Conservation (phyloP, 805 yeast species). For the Grigorovia humatica region DNA sequence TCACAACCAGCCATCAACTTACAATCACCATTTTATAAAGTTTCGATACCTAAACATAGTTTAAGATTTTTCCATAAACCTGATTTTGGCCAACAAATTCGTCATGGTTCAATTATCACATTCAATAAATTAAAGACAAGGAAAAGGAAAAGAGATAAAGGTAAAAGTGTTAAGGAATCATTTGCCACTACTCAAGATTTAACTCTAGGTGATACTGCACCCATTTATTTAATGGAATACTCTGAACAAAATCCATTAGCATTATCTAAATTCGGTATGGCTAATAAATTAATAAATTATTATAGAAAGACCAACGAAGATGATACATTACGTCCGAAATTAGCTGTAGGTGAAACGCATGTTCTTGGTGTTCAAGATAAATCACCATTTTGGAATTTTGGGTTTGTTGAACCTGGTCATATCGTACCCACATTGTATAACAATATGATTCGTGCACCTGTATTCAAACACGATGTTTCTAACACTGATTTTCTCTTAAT, state of each 20-base stretch:
- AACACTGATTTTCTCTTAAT: constrained; percentile 75
- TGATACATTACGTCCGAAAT: constrained; percentile 78
- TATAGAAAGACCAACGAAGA: constrained; percentile 76
- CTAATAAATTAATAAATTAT: constrained; percentile 83
- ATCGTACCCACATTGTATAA: constrained; percentile 90
- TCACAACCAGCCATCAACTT: constrained; percentile 76
- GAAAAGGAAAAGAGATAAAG: constrained; percentile 83
- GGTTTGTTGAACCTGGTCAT: constrained; percentile 89
- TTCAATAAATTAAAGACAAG: constrained; percentile 68
- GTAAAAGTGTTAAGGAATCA: constrained; percentile 66
- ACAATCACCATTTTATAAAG: constrained; percentile 87
- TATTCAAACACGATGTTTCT: constrained; percentile 73
- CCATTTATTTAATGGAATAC: constrained; percentile 72
- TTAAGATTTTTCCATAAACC: constrained; percentile 76
- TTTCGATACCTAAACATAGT: constrained; percentile 54
- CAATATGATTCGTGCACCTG: constrained; percentile 85
- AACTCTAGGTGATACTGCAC: constrained; percentile 74
- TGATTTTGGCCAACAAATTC: constrained; percentile 44
- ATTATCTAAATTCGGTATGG: constrained; percentile 89
- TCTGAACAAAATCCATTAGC: constrained; percentile 81
- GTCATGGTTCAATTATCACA: constrained; percentile 68
- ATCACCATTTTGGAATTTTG: constrained; percentile 97
- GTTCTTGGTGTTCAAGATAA: constrained; percentile 93
- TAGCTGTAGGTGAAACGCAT: constrained; percentile 87
- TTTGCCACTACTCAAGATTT: constrained; percentile 64